These are phyloP conservation scores for Globisporangium yorkense DNA, from an alignment of 352 stramenopile genomes.

Conservation along the genomic window DNA sequence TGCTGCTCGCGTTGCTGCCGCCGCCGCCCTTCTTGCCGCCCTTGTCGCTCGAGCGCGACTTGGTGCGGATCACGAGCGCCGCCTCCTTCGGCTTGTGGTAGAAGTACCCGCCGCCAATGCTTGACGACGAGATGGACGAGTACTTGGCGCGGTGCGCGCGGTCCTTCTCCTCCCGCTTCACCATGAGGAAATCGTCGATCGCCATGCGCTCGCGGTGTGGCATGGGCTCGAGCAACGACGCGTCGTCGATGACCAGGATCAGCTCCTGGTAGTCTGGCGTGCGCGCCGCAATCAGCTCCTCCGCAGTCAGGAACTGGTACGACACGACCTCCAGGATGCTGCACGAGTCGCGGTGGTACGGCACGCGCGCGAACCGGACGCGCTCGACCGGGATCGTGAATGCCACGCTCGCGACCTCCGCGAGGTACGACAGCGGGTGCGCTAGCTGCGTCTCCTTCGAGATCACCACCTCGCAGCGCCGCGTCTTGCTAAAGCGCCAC, in stretches of 20 bases:
- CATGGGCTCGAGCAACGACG: conserved; percentile 32
- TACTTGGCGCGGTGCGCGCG: conserved; percentile 39
- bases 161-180: conserved; percentile 58
- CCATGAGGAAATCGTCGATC: conserved; percentile 50
- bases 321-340: conserved; percentile 71
- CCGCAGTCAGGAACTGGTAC: conserved; percentile 29
- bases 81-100: conserved; percentile 77
- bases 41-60: conserved; percentile 51
- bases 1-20: conserved; percentile 35
- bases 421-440: conserved; percentile 32
- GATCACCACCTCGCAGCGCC: conserved; percentile 54
- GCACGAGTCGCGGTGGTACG: conserved; percentile 54
- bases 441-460: conserved; percentile 24
- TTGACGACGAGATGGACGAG: conserved; percentile 20
- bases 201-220: conserved; percentile 34
- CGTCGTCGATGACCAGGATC: conserved; percentile 55
- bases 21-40: conserved; percentile 27
- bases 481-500: conserved; percentile 56
- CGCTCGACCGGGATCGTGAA: conserved; percentile 48
- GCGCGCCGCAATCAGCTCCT: conserved; percentile 20
- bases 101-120: conserved; percentile 24
- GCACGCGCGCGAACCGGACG: conserved; percentile 51
- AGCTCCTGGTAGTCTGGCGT: conserved; percentile 57
- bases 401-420: conserved; percentile 22
- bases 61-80: conserved; percentile 72